Base-by-base conservation (phyloP, 1,284 basidiomycete genomes). In the Pholiota adiposa region DNA sequence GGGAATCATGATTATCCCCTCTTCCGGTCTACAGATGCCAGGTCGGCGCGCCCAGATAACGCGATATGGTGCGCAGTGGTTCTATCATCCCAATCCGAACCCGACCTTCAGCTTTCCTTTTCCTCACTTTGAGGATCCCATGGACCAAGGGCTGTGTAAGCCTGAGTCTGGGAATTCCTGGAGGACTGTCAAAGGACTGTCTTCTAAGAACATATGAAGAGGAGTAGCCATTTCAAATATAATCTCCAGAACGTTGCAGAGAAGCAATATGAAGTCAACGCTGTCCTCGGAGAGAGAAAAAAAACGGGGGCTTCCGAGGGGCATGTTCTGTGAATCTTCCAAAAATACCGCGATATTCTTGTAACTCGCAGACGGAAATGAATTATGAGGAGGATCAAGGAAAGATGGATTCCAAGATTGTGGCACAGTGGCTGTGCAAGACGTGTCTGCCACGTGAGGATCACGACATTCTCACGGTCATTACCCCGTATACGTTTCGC, bases 391-490 rank as follows among this genome's bases (percentile, higher is more conserved):
- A 11, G 36, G 36, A 38, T 38, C 12, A 38, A n/a, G 14, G 16
- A 38, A 16, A 38, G 36, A 38, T 14, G 16, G 16, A 4, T n/a
- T 16, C 16, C 36, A 38, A 38, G 36, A 14, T 38, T 38, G 36
- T 4, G 5, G 29, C 11, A 31, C 7, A 52, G 19, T 11, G 31
- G 25, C 50, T 55, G 60, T 36, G 33, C 51, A n/a, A 18, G 41
- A 70, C 70, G 69, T 70, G 70, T 68, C 67, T 57, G 49, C 63
- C 66, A 67, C 63, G 66, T 63, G 62, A 18, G 36, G 9, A 12
- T 14, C 16, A 21, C 1, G 11, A 38, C 49, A 41, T 48, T 66
- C 63, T 52, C 66, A 67, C 64, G 63, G 56, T 67, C 63, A 63
- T 55, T 33, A 56, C 38, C 58, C 46, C 19, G 50, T 29, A 60